Evolutionary conservation across 2,329 filamentous ascomycete genomes (phyloP).

Genomic region (Colletotrichum cordylinicola): DNA sequence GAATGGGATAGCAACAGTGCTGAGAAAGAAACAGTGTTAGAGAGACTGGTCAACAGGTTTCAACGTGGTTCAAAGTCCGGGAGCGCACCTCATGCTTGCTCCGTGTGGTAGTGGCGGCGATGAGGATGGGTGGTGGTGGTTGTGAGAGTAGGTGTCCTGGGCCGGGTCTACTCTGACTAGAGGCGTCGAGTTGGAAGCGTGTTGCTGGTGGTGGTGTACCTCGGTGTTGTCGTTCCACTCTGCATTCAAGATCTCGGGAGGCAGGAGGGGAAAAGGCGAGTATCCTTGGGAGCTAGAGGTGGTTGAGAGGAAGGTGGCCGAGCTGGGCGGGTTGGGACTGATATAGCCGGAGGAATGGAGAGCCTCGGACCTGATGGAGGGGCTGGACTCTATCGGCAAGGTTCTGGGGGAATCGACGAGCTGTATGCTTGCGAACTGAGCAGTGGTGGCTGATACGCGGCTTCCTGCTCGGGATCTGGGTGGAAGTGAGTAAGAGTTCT

Average conservation of each 20-base stretch:
- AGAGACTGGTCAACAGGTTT: constrained; percentile 10
- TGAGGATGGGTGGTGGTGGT: constrained; percentile 7
- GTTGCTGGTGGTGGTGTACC: constrained; percentile 22
- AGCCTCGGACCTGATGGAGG: constrained; percentile 27
- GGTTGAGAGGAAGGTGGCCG: constrained; percentile 28
- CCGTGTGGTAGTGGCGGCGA: constrained; percentile 23
- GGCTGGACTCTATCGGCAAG: constrained; percentile 25
- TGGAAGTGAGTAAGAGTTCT: constrained; percentile 39
- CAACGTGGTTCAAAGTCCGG: constrained; percentile 21
- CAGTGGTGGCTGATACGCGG: constrained; percentile 33
- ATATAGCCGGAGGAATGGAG: constrained; percentile 32
- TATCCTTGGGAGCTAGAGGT: constrained; percentile 26
- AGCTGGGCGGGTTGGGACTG: constrained; percentile 27
- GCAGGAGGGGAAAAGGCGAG: constrained; percentile 32
- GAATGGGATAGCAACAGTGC: constrained; percentile 57
- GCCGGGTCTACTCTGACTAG: constrained; percentile 38
- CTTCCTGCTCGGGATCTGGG: constrained; percentile 37
- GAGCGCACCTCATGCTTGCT: constrained; percentile 42
- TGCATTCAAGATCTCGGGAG: constrained; percentile 32
- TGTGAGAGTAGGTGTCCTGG: constrained; percentile 29
- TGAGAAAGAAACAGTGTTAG: constrained; percentile 25
- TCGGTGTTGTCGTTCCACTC: constrained; percentile 33
- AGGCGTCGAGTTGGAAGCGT: constrained; percentile 27
- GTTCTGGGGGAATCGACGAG: constrained; percentile 30
- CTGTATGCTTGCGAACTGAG: constrained; percentile 29